Percentiles rank a stretch among this genome's conserved stretches.
Conservation (phyloP, 2,329 filamentous ascomycete species). For the Aspergillus unguis region DNA sequence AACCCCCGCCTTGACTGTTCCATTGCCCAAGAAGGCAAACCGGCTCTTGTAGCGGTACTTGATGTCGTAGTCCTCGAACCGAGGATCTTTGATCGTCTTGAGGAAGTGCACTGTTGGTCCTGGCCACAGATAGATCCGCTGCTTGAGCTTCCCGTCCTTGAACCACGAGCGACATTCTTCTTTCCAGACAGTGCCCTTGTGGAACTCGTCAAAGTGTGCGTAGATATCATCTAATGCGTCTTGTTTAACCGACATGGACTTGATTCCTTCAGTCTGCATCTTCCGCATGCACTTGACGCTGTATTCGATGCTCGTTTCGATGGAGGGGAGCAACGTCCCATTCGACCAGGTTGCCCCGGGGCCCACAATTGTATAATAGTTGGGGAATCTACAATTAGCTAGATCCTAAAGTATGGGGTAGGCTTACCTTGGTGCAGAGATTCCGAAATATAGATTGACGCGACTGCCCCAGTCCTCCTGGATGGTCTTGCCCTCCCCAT, state of each 20-base stretch:
- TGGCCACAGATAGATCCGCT: neutral
- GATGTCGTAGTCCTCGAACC: slow-evolving; percentile 9
- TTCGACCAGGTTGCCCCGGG: slow-evolving; percentile 39
- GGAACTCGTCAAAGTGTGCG: slow-evolving; percentile 32
- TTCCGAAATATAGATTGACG: slow-evolving; percentile 1
- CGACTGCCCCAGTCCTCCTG: neutral
- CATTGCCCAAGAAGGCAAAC: slow-evolving; percentile 7
- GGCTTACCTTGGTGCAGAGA: neutral
- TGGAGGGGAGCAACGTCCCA: slow-evolving; percentile 32
- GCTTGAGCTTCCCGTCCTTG: slow-evolving; percentile 21
- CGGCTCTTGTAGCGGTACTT: neutral
- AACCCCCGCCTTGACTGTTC: neutral
- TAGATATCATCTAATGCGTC: slow-evolving; percentile 36
- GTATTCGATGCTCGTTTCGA: slow-evolving; percentile 41
- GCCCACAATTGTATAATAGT: slow-evolving; percentile 39
- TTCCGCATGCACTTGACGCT: slow-evolving; percentile 39
- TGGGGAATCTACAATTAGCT: slow-evolving; percentile 38
- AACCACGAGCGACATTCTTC: slow-evolving; percentile 36
- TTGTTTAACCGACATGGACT: slow-evolving; percentile 35
- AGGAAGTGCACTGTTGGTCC: neutral
- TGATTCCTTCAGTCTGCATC: slow-evolving; percentile 26
- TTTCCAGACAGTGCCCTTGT: slow-evolving; percentile 32
- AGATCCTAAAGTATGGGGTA: neutral
- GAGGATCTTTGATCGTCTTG: neutral
- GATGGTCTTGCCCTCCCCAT: neutral